These are phyloP conservation scores for Penicillium paradoxum DNA, from an alignment of 495 filamentous ascomycete species.

Conservation along the genomic window DNA sequence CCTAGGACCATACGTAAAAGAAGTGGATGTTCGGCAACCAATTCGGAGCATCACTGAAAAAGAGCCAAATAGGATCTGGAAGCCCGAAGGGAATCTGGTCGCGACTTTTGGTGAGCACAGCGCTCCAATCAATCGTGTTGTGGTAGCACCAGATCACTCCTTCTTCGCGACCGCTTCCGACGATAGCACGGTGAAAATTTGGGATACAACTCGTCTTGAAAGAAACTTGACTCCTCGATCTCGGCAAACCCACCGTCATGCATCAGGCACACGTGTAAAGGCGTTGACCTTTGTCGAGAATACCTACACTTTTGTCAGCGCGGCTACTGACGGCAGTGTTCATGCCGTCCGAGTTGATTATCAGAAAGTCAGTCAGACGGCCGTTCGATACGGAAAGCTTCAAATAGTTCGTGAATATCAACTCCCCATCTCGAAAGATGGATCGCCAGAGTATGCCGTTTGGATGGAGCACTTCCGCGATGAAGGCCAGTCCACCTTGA, in stretches of 20 bases:
- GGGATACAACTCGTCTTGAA: slow-evolving; percentile 88
- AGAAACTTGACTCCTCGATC: slow-evolving; percentile 82
- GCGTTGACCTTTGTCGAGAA: slow-evolving; percentile 87
- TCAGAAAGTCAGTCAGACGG: slow-evolving; percentile 49
- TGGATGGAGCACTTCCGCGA: slow-evolving; percentile 91
- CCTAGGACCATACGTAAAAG: slow-evolving; percentile 75
- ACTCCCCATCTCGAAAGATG: slow-evolving; percentile 47
- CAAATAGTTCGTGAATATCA: slow-evolving; percentile 74
- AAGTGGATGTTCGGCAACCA: slow-evolving; percentile 56
- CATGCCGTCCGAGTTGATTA: slow-evolving; percentile 86
- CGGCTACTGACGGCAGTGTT: slow-evolving; percentile 83
- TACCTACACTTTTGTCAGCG: slow-evolving; percentile 87
- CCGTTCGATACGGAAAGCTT: slow-evolving; percentile 68
- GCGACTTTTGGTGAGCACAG: slow-evolving; percentile 86
- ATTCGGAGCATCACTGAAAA: slow-evolving; percentile 55
- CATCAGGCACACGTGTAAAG: slow-evolving; percentile 63
- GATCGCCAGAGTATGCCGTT: slow-evolving; percentile 63
- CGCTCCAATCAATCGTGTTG: slow-evolving; percentile 74
- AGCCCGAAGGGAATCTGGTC: slow-evolving; percentile 75
- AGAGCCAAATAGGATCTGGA: slow-evolving; percentile 59
- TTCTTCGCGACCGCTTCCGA: slow-evolving; percentile 95
- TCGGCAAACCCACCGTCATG: slow-evolving; percentile 80
- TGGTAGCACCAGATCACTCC: slow-evolving; percentile 80
- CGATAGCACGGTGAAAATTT: slow-evolving; percentile 87
- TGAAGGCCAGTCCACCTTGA: slow-evolving; percentile 71